Evolutionary conservation across 768 basidiomycete genomes (phyloP).

Genomic region (Auriscalpium vulgare): DNA sequence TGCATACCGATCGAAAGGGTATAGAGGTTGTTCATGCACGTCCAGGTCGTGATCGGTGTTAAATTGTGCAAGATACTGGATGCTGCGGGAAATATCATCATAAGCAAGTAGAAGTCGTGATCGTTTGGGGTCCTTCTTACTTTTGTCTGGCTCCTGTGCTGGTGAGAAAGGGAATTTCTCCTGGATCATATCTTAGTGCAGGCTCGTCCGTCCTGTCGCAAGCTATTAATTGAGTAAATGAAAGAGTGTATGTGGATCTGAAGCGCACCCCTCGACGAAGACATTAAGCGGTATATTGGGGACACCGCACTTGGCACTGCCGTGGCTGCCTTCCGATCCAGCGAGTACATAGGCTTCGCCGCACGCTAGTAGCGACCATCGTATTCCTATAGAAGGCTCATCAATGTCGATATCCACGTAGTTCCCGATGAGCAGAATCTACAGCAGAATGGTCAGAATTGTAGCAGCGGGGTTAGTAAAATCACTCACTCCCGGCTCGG

Average conservation of each 20-base stretch:
- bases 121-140: constrained; percentile 19
- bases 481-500: constrained; percentile 37
- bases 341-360: constrained; percentile 36
- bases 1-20: constrained; percentile 50
- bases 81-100: constrained; percentile 23
- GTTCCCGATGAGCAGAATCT: constrained; percentile 51
- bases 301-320: constrained; percentile 37
- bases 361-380: constrained; percentile 50
- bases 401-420: constrained; percentile 52
- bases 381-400: constrained; percentile 46
- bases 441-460: neutral
- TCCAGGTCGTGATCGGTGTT: constrained; percentile 50
- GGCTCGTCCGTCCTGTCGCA: constrained; percentile 27
- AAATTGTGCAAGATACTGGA: constrained; percentile 49
- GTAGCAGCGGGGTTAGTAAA: neutral
- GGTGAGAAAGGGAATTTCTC: constrained; percentile 34
- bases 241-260: neutral
- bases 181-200: constrained; percentile 37
- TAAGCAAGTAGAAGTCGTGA: neutral
- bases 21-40: constrained; percentile 43
- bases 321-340: constrained; percentile 40
- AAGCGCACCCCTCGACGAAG: constrained; percentile 39
- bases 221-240: neutral
- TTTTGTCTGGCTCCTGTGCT: constrained; percentile 34
- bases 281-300: constrained; percentile 34